A percentile compares a stretch with the other conserved stretches of the same genome.
Conservation (phyloP, 345 rosid genomes). For the Firmiana major region DNA sequence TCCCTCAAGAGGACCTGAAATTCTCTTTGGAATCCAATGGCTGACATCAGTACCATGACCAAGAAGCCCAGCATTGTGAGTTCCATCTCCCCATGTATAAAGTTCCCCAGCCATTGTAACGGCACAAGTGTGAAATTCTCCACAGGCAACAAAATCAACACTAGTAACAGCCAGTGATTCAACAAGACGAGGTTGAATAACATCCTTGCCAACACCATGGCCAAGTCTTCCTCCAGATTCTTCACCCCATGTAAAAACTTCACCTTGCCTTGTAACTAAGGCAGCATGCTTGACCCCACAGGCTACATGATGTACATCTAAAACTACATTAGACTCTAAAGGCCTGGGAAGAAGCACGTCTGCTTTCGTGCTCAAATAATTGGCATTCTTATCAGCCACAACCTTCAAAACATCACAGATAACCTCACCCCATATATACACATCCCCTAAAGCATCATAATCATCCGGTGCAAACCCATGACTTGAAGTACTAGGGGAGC, state of each 20-base stretch:
- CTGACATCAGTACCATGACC: constrained; percentile 87
- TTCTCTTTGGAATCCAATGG: constrained; percentile 98
- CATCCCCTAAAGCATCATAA: constrained; percentile 95
- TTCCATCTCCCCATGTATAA: constrained; percentile 98
- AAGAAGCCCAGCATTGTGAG: constrained; percentile 85
- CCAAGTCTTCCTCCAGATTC: constrained; percentile 97
- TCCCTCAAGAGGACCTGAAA: constrained; percentile 90
- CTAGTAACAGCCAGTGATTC: constrained; percentile 63
- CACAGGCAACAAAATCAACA: constrained; percentile 86
- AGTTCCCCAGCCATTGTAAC: constrained; percentile 88
- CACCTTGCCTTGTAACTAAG: constrained; percentile 87
- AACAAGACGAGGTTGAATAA: constrained; percentile 66
- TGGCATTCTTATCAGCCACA: constrained; percentile 56
- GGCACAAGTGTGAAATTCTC: constrained; percentile 95
- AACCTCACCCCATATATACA: constrained; percentile 95
- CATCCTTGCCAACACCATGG: constrained; percentile 80
- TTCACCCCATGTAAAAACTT: constrained; percentile 95
- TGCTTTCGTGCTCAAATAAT: constrained; percentile 51
- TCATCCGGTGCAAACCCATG: constrained; percentile 97
- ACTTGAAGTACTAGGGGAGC: constrained; percentile 91
- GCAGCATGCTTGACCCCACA: constrained; percentile 94
- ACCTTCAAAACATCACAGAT: constrained; percentile 58
- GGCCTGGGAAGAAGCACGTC: constrained; percentile 73
- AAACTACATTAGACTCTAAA: constrained; percentile 75
- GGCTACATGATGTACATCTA: constrained; percentile 87